Conservation (phyloP, 768 basidiomycete species). For the Cyclocybe cylindracea region DNA sequence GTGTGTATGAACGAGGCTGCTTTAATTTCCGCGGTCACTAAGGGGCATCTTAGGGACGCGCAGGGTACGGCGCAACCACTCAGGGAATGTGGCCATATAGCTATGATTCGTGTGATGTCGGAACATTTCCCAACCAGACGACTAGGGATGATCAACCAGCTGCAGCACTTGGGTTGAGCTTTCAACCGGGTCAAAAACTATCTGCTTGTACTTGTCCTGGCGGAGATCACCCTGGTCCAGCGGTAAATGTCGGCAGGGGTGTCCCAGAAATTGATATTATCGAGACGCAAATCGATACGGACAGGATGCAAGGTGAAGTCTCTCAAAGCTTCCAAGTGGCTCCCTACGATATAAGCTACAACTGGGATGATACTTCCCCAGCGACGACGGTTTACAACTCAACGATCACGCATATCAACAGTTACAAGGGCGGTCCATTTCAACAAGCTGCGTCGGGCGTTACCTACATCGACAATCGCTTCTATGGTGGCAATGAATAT, state of each 20-base stretch:
- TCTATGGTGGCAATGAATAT: slow-evolving; percentile 59
- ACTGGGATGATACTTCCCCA: slow-evolving; percentile 54
- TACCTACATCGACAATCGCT: slow-evolving; percentile 49
- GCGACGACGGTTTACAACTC: slow-evolving; percentile 55
- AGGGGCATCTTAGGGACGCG: slow-evolving; percentile 58
- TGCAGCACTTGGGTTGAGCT: slow-evolving; percentile 63
- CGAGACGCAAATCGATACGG: slow-evolving; percentile 74
- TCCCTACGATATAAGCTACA: slow-evolving; percentile 73
- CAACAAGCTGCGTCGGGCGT: slow-evolving; percentile 79
- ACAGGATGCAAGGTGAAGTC: slow-evolving; percentile 55
- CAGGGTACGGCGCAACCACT: slow-evolving; percentile 88
- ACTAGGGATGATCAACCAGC: slow-evolving; percentile 55
- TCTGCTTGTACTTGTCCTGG: slow-evolving; percentile 88
- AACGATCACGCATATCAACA: slow-evolving; percentile 55
- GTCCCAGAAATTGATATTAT: slow-evolving; percentile 94
- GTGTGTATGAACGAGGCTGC: slow-evolving; percentile 29
- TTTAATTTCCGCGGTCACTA: too few species aligned
- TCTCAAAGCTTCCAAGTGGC: slow-evolving; percentile 84
- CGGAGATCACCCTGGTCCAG: slow-evolving; percentile 88
- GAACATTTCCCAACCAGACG: slow-evolving; percentile 85
- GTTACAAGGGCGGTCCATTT: slow-evolving; percentile 67
- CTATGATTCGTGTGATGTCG: slow-evolving; percentile 83
- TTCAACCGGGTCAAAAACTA: slow-evolving; percentile 82
- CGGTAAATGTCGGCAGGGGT: slow-evolving; percentile 62
- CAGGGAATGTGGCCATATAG: slow-evolving; percentile 89